These are phyloP conservation scores for Staphylotrichum tortipilum DNA, from an alignment of 495 filamentous ascomycete species.

Conservation along the genomic window DNA sequence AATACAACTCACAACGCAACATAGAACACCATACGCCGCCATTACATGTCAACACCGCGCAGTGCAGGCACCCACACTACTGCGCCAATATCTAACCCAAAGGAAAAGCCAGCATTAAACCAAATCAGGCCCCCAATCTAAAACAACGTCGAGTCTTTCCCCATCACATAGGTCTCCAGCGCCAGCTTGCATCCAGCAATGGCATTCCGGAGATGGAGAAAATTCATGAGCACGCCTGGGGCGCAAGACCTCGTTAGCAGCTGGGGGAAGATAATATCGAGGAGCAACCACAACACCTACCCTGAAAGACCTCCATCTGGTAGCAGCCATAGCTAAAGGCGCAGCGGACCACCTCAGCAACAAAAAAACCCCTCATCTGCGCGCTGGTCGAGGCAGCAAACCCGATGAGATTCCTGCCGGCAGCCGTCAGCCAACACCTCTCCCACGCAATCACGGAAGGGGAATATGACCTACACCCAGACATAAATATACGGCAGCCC, in stretches of 20 bases:
- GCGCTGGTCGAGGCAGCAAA: not conserved
- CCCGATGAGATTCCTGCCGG: not conserved
- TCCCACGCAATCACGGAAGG: not conserved
- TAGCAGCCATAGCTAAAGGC: not conserved
- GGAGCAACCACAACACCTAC: not conserved
- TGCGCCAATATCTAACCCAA: too few relatives aligned
- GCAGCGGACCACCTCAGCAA: not conserved
- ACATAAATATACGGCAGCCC: constrained; percentile 1
- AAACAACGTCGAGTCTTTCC: too few relatives aligned
- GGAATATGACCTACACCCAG: not conserved
- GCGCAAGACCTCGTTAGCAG: not conserved
- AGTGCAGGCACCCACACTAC: too few relatives aligned
- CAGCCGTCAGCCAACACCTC: not conserved
- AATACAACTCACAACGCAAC: too few relatives aligned
- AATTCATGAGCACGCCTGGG: not conserved
- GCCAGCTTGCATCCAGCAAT: not conserved
- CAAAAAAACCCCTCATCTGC: not conserved
- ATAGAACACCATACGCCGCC: too few relatives aligned
- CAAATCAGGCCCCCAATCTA: too few relatives aligned
- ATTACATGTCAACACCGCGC: too few relatives aligned
- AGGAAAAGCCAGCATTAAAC: too few relatives aligned
- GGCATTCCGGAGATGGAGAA: not conserved
- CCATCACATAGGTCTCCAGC: too few relatives aligned
- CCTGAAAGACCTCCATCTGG: not conserved
- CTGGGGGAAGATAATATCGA: not conserved